These are phyloP conservation scores for Colletotrichum cuscutae DNA, from an alignment of 2,329 filamentous ascomycete species.

Conservation along the genomic window DNA sequence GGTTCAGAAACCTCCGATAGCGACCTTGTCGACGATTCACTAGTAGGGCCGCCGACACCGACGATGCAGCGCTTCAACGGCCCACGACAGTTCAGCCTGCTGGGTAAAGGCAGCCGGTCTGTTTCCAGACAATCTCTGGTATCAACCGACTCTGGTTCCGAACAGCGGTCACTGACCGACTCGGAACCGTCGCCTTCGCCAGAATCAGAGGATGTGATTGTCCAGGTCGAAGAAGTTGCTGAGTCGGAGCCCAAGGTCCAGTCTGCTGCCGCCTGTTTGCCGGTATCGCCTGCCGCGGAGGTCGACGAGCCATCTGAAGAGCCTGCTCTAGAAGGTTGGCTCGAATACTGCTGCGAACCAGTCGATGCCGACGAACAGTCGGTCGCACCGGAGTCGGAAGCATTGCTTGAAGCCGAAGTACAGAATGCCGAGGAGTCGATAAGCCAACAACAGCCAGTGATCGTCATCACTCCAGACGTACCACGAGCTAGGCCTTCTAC, in stretches of 20 bases:
- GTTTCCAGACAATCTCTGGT: conserved; percentile 28
- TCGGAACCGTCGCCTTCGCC: background rate
- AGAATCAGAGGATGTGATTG: background rate
- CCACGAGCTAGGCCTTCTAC: background rate
- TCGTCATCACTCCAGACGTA: conserved; percentile 4
- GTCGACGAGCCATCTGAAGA: background rate
- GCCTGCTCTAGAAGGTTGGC: conserved; percentile 32
- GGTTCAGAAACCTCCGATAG: conserved; percentile 29
- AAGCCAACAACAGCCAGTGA: background rate
- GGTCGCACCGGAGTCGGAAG: conserved; percentile 10
- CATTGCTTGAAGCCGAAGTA: background rate
- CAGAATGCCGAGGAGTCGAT: background rate
- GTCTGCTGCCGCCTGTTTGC: background rate
- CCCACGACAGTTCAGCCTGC: conserved; percentile 27
- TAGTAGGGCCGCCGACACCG: conserved; percentile 18
- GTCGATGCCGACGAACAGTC: conserved; percentile 21
- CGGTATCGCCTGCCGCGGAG: background rate
- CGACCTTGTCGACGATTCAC: conserved; percentile 26
- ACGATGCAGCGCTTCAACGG: conserved; percentile 32
- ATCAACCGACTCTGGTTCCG: conserved; percentile 19
- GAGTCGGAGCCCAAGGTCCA: background rate
- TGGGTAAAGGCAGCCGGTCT: conserved; percentile 26
- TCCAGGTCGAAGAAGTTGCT: background rate
- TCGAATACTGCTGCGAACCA: conserved; percentile 35
- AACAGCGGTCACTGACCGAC: conserved; percentile 13